Conservation (phyloP, 2,329 filamentous ascomycete genomes). For the Penicillium janthinellum region DNA sequence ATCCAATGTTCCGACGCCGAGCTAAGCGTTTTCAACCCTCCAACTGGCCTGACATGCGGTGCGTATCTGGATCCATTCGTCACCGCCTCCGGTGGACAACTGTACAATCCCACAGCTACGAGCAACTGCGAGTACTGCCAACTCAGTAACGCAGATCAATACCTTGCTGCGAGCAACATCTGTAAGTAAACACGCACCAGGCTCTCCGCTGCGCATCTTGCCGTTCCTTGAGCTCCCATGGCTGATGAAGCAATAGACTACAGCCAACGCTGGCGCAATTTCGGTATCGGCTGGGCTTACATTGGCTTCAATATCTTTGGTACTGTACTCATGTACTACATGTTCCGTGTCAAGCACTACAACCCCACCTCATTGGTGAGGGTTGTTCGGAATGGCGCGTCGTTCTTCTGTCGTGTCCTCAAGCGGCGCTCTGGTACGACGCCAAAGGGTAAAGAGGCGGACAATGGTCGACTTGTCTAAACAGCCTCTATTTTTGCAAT, state of each 20-base stretch:
- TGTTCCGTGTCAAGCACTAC: constrained; percentile 49
- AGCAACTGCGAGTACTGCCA: constrained; percentile 55
- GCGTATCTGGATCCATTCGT: constrained; percentile 61
- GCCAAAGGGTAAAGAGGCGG: constrained; percentile 32
- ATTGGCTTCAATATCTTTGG: constrained; percentile 61
- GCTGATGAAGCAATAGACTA: constrained; percentile 46
- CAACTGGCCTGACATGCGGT: constrained; percentile 58
- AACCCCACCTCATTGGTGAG: constrained; percentile 33
- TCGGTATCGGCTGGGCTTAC: constrained; percentile 64
- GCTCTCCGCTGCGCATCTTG: not conserved
- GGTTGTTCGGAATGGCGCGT: constrained; percentile 23
- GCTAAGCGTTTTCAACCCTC: constrained; percentile 66
- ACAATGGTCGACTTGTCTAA: constrained; percentile 33
- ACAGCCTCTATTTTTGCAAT: not conserved
- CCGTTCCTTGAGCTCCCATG: not conserved
- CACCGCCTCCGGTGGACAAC: constrained; percentile 52
- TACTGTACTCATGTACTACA: constrained; percentile 59
- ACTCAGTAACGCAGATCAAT: constrained; percentile 43
- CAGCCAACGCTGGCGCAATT: constrained; percentile 67
- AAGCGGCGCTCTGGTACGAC: constrained; percentile 35
- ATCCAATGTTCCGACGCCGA: constrained; percentile 72
- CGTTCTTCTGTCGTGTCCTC: constrained; percentile 33
- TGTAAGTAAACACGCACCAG: constrained; percentile 23
- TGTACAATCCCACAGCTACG: constrained; percentile 54
- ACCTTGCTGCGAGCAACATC: constrained; percentile 49